phyloP scores from a whole-genome alignment of 805 yeast genomes.

The Metschnikowia kofuensis region DNA sequence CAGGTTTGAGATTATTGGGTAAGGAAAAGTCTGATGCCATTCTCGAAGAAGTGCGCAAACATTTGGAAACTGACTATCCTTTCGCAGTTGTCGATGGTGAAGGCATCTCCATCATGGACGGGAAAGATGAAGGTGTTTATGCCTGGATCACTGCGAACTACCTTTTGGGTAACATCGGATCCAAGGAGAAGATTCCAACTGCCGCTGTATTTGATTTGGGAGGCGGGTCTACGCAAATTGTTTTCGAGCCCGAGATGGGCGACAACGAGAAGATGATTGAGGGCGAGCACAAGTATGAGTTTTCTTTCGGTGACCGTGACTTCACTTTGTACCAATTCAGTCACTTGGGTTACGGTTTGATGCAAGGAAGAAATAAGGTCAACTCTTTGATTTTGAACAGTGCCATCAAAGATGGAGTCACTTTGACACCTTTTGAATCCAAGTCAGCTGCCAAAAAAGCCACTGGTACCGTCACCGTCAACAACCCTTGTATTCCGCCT shows the following conservation, averaged over 20 bases:
- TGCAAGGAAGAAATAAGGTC: constrained; percentile 87
- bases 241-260: constrained; percentile 84
- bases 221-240: constrained; percentile 98
- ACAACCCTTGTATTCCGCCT: constrained; percentile 89
- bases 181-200: constrained; percentile 71
- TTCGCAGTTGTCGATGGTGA: constrained; percentile 86
- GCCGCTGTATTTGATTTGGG: constrained; percentile 98
- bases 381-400: constrained; percentile 61
- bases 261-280: constrained; percentile 63
- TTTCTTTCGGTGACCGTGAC: constrained; percentile 76
- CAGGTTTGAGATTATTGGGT: constrained; percentile 89
- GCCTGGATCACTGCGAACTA: constrained; percentile 98
- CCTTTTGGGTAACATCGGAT: constrained; percentile 89
- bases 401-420: constrained; percentile 33
- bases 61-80: constrained; percentile 79
- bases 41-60: constrained; percentile 69
- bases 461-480: constrained; percentile 45
- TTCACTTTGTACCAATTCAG: constrained; percentile 89
- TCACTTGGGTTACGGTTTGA: constrained; percentile 93
- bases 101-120: constrained; percentile 92
- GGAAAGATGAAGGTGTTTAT: constrained; percentile 95
- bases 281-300: constrained; percentile 84
- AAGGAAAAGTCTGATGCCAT: constrained; percentile 68
- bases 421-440: constrained; percentile 23
- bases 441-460: constrained; percentile 36